Conservation (phyloP, 1,284 basidiomycete genomes). For the Omphalotus olearius region DNA sequence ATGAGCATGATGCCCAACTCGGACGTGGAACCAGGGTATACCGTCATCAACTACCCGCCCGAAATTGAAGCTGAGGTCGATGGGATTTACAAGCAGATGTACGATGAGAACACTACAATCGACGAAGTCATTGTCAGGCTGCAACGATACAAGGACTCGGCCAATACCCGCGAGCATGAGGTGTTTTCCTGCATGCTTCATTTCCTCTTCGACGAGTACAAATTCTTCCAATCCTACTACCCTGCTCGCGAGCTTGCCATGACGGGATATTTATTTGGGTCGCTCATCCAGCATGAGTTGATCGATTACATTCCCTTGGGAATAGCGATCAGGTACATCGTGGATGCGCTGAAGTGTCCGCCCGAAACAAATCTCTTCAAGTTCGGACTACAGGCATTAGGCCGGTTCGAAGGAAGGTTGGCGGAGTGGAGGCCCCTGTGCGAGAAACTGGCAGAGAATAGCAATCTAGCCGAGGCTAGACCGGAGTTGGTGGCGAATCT, state of each 20-base stretch:
- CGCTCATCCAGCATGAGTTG: constrained; percentile 90
- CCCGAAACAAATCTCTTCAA: constrained; percentile 93
- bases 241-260: constrained; percentile 92
- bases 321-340: constrained; percentile 95
- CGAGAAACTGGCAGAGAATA: constrained; percentile 84
- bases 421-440: constrained; percentile 94
- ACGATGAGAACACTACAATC: constrained; percentile 90
- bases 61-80: constrained; percentile 95
- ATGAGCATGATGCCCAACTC: constrained; percentile 92
- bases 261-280: constrained; percentile 96
- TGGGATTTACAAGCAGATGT: constrained; percentile 97
- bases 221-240: constrained; percentile 97
- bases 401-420: constrained; percentile 84
- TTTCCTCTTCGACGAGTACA: constrained; percentile 99
- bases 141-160: constrained; percentile 81
- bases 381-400: constrained; percentile 91
- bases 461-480: constrained; percentile 82
- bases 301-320: constrained; percentile 95
- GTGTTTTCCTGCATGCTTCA: constrained; percentile 99
- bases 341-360: constrained; percentile 89
- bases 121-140: constrained; percentile 92
- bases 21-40: constrained; percentile 89
- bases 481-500: constrained; percentile 82
- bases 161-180: constrained; percentile 86
- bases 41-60: constrained; percentile 82